These are phyloP conservation scores for Coemansia sp. DNA, from an alignment of 192 early-diverging fungal genomes.

Conservation along the genomic window DNA sequence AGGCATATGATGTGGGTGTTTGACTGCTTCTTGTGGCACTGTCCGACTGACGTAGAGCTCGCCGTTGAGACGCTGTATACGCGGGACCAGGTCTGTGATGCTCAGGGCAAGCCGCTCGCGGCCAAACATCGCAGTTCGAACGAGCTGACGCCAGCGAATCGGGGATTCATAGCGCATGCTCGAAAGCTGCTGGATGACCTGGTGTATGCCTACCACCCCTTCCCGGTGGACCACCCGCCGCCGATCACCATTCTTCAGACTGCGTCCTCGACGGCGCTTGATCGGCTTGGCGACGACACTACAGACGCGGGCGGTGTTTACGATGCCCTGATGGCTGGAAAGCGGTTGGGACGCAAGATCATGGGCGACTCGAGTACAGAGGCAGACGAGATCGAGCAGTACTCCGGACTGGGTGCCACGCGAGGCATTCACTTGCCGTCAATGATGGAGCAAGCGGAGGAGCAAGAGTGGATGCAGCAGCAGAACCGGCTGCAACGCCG, in stretches of 20 bases:
- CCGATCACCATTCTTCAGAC: conserved; percentile 52
- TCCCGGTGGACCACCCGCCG: conserved; percentile 16
- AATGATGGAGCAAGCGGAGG: conserved; percentile 45
- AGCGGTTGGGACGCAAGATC: conserved; percentile 36
- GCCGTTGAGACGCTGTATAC: conserved; percentile 48
- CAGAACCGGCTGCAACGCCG: conserved; percentile 8
- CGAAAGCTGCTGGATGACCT: conserved; percentile 27
- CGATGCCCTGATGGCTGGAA: conserved; percentile 23
- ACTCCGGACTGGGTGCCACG: conserved; percentile 34
- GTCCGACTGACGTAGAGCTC: conserved; percentile 51
- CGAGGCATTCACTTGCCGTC: conserved; percentile 16
- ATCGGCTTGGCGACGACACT: conserved; percentile 40
- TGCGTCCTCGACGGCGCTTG: conserved; percentile 46
- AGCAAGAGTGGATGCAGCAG: conserved; percentile 30
- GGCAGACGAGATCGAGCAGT: conserved; percentile 20
- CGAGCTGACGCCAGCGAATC: not conserved
- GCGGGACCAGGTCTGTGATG: not conserved
- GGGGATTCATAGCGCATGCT: conserved; percentile 7
- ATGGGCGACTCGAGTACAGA: conserved; percentile 4
- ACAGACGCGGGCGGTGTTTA: conserved; percentile 6
- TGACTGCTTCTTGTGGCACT: conserved; percentile 54
- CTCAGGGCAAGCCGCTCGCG: not conserved
- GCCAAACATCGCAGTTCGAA: not conserved
- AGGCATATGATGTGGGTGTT: conserved; percentile 49
- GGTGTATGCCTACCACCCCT: conserved; percentile 35